A percentile compares a stretch with the other conserved stretches of the same genome.
phyloP scores from a whole-genome alignment of 1,284 basidiomycete genomes.

The Coniferiporia weirii region DNA sequence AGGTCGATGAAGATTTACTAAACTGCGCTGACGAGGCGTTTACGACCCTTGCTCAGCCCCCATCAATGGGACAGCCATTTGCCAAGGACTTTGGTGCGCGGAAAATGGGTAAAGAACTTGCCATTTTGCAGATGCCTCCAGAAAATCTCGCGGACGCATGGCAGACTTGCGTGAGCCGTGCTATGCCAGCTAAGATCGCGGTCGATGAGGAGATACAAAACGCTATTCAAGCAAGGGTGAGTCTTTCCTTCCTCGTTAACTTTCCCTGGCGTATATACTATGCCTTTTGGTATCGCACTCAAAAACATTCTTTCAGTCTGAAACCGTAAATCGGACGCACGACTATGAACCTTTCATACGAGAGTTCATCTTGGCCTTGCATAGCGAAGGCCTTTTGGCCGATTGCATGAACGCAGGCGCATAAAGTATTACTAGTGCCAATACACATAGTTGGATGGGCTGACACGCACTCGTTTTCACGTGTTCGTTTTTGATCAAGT shows the following conservation, averaged over 20 bases:
- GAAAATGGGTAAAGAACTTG: conserved; percentile 38
- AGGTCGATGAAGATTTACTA: conserved; percentile 38
- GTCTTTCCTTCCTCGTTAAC: conserved; percentile 21
- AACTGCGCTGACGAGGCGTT: conserved; percentile 31
- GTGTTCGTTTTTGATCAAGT: too few species aligned
- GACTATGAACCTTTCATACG: conserved; percentile 58
- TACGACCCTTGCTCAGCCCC: conserved; percentile 27
- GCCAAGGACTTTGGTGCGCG: conserved; percentile 41
- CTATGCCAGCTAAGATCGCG: conserved; percentile 36
- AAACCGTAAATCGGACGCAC: conserved; percentile 50
- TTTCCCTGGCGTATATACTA: background rate
- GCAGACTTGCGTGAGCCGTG: conserved; percentile 41
- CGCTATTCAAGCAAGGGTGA: conserved; percentile 39
- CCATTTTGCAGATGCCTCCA: conserved; percentile 40
- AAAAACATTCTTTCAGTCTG: conserved; percentile 34
- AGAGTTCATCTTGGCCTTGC: conserved; percentile 39
- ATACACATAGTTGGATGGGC: too few species aligned
- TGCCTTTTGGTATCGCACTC: background rate
- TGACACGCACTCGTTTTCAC: too few species aligned
- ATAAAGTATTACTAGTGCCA: background rate
- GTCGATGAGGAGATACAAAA: conserved; percentile 49
- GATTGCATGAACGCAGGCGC: background rate
- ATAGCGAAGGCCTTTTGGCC: conserved; percentile 41
- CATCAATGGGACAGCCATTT: conserved; percentile 29
- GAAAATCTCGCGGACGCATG: conserved; percentile 36